Evolutionary conservation across 495 filamentous ascomycete species (phyloP), one percentile per base, ranked within the genome.

Genomic region (Xylaria telfairii): DNA sequence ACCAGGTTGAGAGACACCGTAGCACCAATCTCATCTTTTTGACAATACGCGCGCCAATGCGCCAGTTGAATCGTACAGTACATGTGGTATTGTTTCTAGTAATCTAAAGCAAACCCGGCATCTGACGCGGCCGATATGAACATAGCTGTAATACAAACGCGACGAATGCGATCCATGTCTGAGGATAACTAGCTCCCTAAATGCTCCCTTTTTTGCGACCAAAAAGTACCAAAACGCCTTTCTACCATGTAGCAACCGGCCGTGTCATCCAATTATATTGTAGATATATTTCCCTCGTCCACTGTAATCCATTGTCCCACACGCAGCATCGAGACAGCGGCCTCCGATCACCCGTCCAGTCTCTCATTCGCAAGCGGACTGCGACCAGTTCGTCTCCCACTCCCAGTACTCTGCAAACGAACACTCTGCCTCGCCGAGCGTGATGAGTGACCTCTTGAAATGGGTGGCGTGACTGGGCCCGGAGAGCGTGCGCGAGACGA

Each of bases 401-500:
- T 30, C 68, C 49, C 34, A 61, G 47, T 6, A 24, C 37, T 12
- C 46, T 51, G 68, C 34, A 42, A 24, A 34, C 59, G 66, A 7
- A 44, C 60, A 32, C 51, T 60, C 24, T 70, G 74, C n/a, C 74
- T 65, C 28, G 57, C 51, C 12, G 30, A 9, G 32, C 49, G 59
- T 5, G 73, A 60, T 1, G 62, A 13, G 7, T 75, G 67, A 28
- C 30, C 56, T 24, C 65, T 17, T 32, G 75, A 69, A 9, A 68
- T 67, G 4, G 64, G 49, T 26, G 71, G 56, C 44, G 42, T 62
- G 46, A 15, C 34, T 28, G 57, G 71, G 0, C 73, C 68, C 9
- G 76, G 76, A 1, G 76, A 77, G 37, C 66, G 71, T 6, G 73
- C 69, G 1, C 76, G 76, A 41, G 71, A 73, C 30, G 75, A 75